Evolutionary conservation across 177 flowering plant genomes (phyloP), one percentile per base, ranked within the genome.

Genomic region (Tripterygium wilfordii): DNA sequence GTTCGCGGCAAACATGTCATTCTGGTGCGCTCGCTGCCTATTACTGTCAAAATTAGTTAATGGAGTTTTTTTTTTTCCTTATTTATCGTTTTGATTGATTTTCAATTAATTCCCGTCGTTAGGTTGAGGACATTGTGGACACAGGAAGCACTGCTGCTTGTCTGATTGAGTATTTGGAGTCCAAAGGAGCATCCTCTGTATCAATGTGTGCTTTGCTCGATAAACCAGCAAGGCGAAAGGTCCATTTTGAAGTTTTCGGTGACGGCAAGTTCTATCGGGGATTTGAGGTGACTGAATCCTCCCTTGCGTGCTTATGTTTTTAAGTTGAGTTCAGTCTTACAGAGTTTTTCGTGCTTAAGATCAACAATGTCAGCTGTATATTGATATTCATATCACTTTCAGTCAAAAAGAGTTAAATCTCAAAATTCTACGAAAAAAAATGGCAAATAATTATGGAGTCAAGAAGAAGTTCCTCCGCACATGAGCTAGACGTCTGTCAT

Each of bases 71-170:
- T 30, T n/a, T n/a, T n/a, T n/a, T n/a, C n/a, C n/a, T n/a, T n/a
- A n/a, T n/a, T n/a, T n/a, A n/a, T n/a, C n/a, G n/a, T n/a, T n/a
- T n/a, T n/a, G n/a, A n/a, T n/a, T n/a, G n/a, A n/a, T n/a, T n/a
- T n/a, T n/a, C n/a, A 32, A 10, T 32, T 32, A 32, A 12, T 32
- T n/a, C 14, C 36, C 9, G 5, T 32, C 13, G 14, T 36, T 45
- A 85, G 96, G 91, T 92, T 49, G 98, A 92, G 67, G 98, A 92
- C 58, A 92, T 92, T 57, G 87, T 91, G 28, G 98, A 92, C 61
- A 83, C 95, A 1, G 98, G 98, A 50, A 63, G 36, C 66, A 92
- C 98, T 17, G 45, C 88, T 40, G 69, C 79, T 8, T 53, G 74
- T 50, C 76, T 88, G 15, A 76, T 85, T 55, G 51, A 70, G 18